Evolutionary conservation across 208 protist genomes (phyloP), one percentile per base, ranked within the genome.

Genomic region (Porcisia deanei): DNA sequence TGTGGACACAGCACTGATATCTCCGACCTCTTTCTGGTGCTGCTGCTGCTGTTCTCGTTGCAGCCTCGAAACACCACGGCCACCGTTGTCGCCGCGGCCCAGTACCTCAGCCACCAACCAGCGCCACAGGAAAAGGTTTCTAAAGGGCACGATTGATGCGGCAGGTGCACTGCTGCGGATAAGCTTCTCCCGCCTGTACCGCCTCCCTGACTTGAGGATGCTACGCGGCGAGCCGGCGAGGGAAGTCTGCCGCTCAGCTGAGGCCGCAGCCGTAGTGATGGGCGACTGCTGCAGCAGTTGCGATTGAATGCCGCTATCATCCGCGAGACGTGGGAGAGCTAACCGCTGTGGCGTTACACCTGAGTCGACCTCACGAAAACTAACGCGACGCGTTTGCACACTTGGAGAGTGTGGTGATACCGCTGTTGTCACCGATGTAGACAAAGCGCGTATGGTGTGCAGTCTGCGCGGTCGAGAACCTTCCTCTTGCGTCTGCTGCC

Each of bases 141-240:
- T 59, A 57, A 87, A 87, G 1, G 85, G 85, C 34, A 83, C 68
- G 10, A 86, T 76, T 0, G 85, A 86, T 22, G 58, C 20, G 12
- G 85, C 71, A 0, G 85, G 81, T 1, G 85, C 85, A 52, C 85
- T 83, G 78, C 64, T 81, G 7, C 81, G 81, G 30, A 88, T 67
- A 3, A 88, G 78, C 41, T 77, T 77, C 54, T 78, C 65, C 12
- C 75, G 69, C 57, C 73, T 77, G 64, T 85, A 88, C 45, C 85
- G 85, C 30, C 70, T 64, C n/a, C 81, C 85, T 3, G 85, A 83
- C 78, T 88, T 88, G 63, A 88, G 85, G 57, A 88, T 88, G 47
- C 85, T 88, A 30, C 70, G 68, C 39, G 78, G 78, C 2, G 78
- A 75, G 12, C 57, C 71, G 30, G 30, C 34, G 16, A 55, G 9